Base-by-base conservation (phyloP, 148 eudicot species). In the Persicaria tinctoria region DNA sequence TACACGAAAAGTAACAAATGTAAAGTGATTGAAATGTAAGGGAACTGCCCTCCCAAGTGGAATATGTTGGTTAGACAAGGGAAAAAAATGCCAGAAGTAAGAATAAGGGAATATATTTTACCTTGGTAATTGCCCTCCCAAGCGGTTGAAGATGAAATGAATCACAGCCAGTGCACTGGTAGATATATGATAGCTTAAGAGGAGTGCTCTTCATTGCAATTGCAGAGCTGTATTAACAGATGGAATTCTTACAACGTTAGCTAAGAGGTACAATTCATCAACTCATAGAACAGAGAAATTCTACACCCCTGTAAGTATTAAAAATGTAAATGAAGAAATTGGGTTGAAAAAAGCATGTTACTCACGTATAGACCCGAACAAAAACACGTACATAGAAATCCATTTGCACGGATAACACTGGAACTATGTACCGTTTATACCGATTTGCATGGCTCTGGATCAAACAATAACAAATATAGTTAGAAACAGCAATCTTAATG, bases 391-490 rank as follows among this genome's bases (percentile, higher is more conserved):
- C 92, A 55, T 96, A 89, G 77, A 90, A 96, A 82, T 96, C 97
- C 85, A 92, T 96, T 71, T 81, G 83, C 80, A 96, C 97, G 55
- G 97, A 96, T 70, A 96, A 83, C 74, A 96, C 82, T 1, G 99
- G 99, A 76, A 92, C 93, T 74, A 96, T 96, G 76, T 89, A 89
- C 49, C 99, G 85, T 83, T 96, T 96, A 83, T 96, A 92, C 4
- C 99, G 93, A 79, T 96, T 96, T 72, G 99, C 97, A 85, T 96
- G 97, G 85, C 99, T 96, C 99, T 96, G 86, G 81, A 86, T 63
- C 73, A 73, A 69, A 51, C 69, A 73, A 59, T 38, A 16, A 70
- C 8, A 71, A n/a, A 47, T 46, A 71, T 14, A 44, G 41, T 71
- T 71, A 71, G 55, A 46, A 47, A 17, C 73, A 20, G 7, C 23